Base-by-base conservation (phyloP, 2,329 filamentous ascomycete genomes). In the Penicillium paneum region DNA sequence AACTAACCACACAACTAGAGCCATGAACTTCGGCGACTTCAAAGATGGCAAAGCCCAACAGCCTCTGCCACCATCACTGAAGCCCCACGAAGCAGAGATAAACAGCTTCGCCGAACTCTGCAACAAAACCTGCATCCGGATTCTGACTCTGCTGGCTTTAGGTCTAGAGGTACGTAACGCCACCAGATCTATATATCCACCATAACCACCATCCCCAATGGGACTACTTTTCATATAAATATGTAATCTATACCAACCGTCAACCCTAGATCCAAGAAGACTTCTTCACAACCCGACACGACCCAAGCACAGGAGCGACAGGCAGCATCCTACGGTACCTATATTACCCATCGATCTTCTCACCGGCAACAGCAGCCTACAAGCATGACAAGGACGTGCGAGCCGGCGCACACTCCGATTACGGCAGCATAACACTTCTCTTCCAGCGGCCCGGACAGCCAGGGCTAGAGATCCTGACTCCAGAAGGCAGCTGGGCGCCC, bases 401-500 rank as follows among this genome's bases (percentile, higher is more conserved):
- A 28, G 93, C 93, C 7, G 94, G 93, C 54, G 91, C 93, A 0
- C 93, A 97, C 73, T 93, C 89, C 5, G 92, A 97, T 76, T 96
- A 96, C 74, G 83, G 84, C 31, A 82, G 77, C 52, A 68, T 88
- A 45, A 88, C 85, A 0, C 77, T 87, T 0, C 82, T 97, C 11
- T 97, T 99, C 78, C 91, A 94, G 62, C 83, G 92, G 2, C 83
- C 84, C 0, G 89, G 89, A 1, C 91, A 97, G 66, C 87, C 91
- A 0, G 94, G 94, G 0, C 80, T 99, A 1, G 91, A 97, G 72
- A 87, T 97, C 57, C 80, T 87, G 7, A 87, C 84, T 1, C 79
- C 79, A 0, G 76, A 80, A 15, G 71, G 70, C 8, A 74, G 72
- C 19, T 84, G 87, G 89, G 83, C 79, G 0, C 82, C 84, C 41